Evolutionary conservation across 768 basidiomycete genomes (phyloP).

Genomic region (Serendipita sp.): DNA sequence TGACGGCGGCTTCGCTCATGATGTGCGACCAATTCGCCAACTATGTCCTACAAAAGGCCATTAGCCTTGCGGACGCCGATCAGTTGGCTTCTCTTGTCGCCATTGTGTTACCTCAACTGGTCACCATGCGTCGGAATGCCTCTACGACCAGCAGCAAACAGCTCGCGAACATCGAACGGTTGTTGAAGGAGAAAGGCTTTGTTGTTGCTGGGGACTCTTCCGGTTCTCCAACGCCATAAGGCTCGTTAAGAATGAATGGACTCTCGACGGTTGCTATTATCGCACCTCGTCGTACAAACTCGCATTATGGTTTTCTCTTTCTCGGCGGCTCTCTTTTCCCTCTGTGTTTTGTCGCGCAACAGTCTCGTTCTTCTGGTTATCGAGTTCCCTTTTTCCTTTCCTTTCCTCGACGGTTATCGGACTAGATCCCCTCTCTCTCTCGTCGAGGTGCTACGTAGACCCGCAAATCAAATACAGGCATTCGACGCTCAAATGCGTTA

Average conservation of each 20-base stretch:
- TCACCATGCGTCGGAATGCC: conserved; percentile 53
- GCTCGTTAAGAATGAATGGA: neutral
- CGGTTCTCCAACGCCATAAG: neutral
- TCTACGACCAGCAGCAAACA: conserved; percentile 30
- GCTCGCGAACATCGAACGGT: conserved; percentile 20
- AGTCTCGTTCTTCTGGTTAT: too few relatives aligned
- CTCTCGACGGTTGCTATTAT: too few relatives aligned
- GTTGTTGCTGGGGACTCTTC: neutral
- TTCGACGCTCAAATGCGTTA: too few relatives aligned
- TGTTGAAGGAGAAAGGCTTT: neutral
- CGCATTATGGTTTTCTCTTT: too few relatives aligned
- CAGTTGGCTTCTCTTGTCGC: conserved; percentile 52
- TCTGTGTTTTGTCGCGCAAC: too few relatives aligned
- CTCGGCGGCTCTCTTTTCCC: too few relatives aligned
- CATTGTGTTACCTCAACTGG: conserved; percentile 49
- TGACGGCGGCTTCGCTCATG: conserved; percentile 46
- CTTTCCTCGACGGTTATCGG: too few relatives aligned
- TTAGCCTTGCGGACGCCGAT: conserved; percentile 49
- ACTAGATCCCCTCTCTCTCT: too few relatives aligned
- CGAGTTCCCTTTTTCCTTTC: too few relatives aligned
- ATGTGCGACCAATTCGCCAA: conserved; percentile 90
- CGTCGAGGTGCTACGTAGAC: too few relatives aligned
- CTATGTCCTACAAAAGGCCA: conserved; percentile 71
- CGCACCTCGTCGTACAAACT: too few relatives aligned
- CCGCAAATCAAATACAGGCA: too few relatives aligned